A percentile compares a stretch with the other conserved stretches of the same genome.
phyloP scores from a whole-genome alignment of 176 grass and related monocot species.

The Olyra latifolia region DNA sequence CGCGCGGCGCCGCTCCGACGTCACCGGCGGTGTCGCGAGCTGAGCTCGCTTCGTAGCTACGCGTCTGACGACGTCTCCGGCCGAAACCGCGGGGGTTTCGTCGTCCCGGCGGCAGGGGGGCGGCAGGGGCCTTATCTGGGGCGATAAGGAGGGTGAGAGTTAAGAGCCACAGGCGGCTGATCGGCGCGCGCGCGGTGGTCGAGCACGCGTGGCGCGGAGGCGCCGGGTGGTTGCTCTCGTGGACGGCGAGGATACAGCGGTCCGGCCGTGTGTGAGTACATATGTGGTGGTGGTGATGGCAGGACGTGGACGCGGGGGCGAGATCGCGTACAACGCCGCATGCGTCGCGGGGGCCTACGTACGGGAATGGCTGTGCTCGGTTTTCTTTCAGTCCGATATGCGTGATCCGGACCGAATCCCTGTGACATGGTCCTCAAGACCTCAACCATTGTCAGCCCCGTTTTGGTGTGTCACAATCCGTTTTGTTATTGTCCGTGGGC shows the following conservation, averaged over 20 bases:
- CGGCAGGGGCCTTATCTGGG: conserved; percentile 36
- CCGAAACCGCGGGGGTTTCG: neutral
- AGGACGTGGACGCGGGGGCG: neutral
- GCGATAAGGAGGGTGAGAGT: neutral
- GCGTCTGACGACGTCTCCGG: neutral
- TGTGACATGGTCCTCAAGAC: too few relatives aligned
- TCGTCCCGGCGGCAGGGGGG: neutral
- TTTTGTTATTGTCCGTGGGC: too few relatives aligned
- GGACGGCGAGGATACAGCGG: neutral
- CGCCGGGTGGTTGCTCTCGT: conserved; percentile 31
- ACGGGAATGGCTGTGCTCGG: neutral
- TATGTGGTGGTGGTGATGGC: neutral
- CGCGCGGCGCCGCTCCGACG: neutral
- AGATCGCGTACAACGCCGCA: neutral
- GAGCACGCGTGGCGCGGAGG: neutral
- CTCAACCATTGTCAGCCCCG: neutral
- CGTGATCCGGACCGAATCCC: neutral
- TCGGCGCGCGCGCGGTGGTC: neutral
- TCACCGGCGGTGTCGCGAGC: neutral
- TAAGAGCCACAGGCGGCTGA: conserved; percentile 30
- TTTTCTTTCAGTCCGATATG: neutral
- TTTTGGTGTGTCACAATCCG: too few relatives aligned
- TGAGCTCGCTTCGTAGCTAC: too few relatives aligned
- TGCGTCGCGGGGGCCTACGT: neutral
- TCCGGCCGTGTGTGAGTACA: neutral